Evolutionary conservation across 73 alveolate species (phyloP).

Genomic region (Blepharisma japonicum): DNA sequence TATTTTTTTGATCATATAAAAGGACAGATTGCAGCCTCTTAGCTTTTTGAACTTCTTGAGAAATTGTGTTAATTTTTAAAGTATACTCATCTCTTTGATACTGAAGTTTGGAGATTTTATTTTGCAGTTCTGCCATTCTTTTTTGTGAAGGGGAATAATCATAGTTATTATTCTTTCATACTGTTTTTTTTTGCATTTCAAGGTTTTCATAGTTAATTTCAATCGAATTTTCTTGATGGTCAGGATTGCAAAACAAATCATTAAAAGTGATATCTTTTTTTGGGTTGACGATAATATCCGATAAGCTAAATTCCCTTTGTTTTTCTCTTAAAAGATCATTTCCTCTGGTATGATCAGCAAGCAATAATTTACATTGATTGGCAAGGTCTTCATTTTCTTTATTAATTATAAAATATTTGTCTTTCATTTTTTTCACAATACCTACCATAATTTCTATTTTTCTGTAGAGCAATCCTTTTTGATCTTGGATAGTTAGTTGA

Average conservation of each 20-base stretch:
- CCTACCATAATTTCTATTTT: slow-evolving; percentile 26
- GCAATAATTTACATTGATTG: neutral
- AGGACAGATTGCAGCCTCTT: neutral
- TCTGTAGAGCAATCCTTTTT: slow-evolving; percentile 13
- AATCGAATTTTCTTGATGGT: neutral
- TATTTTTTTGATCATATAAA: neutral
- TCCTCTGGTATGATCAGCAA: neutral
- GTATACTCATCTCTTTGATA: neutral
- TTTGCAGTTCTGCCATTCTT: slow-evolving; percentile 6
- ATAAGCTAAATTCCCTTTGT: neutral
- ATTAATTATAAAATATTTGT: neutral
- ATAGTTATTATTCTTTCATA: neutral
- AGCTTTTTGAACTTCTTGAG: slow-evolving; percentile 26
- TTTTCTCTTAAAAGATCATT: slow-evolving; percentile 18
- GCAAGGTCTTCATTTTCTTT: neutral
- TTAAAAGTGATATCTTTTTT: slow-evolving; percentile 15
- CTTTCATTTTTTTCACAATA: neutral
- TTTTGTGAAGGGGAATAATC: neutral
- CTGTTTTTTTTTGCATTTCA: neutral
- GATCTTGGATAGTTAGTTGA: slow-evolving; percentile 4
- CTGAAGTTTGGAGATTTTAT: neutral
- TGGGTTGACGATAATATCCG: neutral
- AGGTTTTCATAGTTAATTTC: slow-evolving; percentile 2
- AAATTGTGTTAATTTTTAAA: neutral
- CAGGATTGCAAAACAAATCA: neutral